Conservation (phyloP, 345 rosid species). For the Lepidium sativum region DNA sequence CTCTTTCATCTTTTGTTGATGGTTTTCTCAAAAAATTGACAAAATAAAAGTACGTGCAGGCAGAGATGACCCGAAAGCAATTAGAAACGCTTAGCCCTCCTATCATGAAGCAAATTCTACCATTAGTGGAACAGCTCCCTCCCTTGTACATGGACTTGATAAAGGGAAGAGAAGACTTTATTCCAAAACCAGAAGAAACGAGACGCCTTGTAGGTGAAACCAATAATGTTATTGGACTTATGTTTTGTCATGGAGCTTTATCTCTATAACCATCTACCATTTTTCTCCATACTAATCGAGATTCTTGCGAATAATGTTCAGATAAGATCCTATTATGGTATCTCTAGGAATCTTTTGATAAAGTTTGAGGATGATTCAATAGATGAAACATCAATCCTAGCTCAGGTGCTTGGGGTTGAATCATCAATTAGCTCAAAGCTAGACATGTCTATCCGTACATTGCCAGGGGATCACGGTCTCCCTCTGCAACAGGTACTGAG, state of each 20-base stretch:
- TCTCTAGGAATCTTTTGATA: slow-evolving; percentile 85
- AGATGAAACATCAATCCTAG: slow-evolving; percentile 80
- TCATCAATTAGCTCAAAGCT: slow-evolving; percentile 88
- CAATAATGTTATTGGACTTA: background rate
- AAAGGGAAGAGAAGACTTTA: slow-evolving; percentile 90
- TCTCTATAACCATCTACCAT: background rate
- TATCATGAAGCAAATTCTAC: slow-evolving; percentile 91
- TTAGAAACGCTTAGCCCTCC: slow-evolving; percentile 87
- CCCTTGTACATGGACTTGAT: slow-evolving; percentile 91
- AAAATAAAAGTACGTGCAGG: slow-evolving; percentile 42
- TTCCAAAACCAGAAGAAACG: slow-evolving; percentile 96
- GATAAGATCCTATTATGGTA: slow-evolving; percentile 90
- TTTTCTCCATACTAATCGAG: background rate
- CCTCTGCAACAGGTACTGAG: slow-evolving; percentile 81
- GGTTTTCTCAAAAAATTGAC: background rate
- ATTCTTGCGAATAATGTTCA: slow-evolving; percentile 30
- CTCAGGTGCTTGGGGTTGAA: slow-evolving; percentile 84
- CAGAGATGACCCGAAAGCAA: slow-evolving; percentile 91
- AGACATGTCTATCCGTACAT: slow-evolving; percentile 82
- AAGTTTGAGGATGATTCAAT: slow-evolving; percentile 81
- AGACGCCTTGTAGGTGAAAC: slow-evolving; percentile 72
- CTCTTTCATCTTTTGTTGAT: background rate
- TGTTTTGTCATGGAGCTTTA: background rate
- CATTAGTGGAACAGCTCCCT: slow-evolving; percentile 91
- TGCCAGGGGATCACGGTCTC: slow-evolving; percentile 95